A percentile compares a stretch with the other conserved stretches of the same genome.
phyloP scores from a whole-genome alignment of 345 rosid species.

The Anastatica hierochuntica region DNA sequence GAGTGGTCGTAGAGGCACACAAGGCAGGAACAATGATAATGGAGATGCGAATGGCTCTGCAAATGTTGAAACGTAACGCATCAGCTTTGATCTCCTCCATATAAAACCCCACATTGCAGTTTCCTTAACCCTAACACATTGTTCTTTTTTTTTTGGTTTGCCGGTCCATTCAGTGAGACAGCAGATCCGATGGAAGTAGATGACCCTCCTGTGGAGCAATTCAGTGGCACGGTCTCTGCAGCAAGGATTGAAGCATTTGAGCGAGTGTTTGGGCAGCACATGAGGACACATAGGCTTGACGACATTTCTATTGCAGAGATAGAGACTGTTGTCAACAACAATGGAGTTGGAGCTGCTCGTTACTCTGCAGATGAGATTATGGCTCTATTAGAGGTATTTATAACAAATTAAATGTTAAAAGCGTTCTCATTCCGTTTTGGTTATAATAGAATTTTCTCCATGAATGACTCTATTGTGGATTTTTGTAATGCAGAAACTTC shows the following conservation, averaged over 20 bases:
- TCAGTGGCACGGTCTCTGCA: conserved; percentile 34
- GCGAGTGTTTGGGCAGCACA: conserved; percentile 64
- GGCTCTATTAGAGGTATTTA: conserved; percentile 58
- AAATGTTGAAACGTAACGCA: conserved; percentile 39
- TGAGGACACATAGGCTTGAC: conserved; percentile 63
- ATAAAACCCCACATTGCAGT: background rate
- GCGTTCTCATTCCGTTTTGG: background rate
- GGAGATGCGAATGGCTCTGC: conserved; percentile 19
- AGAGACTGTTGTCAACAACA: conserved; percentile 52
- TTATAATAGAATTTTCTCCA: conserved; percentile 1
- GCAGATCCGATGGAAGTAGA: conserved; percentile 81
- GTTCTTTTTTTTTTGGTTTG: background rate
- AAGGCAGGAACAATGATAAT: conserved; percentile 8
- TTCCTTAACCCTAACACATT: background rate
- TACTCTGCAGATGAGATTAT: conserved; percentile 64
- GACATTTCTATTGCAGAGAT: conserved; percentile 59
- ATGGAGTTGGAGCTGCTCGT: conserved; percentile 33
- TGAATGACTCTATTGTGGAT: background rate
- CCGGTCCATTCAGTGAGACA: conserved; percentile 27
- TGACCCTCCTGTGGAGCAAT: conserved; percentile 39
- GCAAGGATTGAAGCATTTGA: conserved; percentile 76
- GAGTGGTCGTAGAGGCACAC: conserved; percentile 29
- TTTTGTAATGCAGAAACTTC: conserved; percentile 72
- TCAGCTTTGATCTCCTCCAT: background rate
- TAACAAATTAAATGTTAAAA: background rate